Conservation (phyloP, 495 filamentous ascomycete species). For the Aspergillus cristatus region DNA sequence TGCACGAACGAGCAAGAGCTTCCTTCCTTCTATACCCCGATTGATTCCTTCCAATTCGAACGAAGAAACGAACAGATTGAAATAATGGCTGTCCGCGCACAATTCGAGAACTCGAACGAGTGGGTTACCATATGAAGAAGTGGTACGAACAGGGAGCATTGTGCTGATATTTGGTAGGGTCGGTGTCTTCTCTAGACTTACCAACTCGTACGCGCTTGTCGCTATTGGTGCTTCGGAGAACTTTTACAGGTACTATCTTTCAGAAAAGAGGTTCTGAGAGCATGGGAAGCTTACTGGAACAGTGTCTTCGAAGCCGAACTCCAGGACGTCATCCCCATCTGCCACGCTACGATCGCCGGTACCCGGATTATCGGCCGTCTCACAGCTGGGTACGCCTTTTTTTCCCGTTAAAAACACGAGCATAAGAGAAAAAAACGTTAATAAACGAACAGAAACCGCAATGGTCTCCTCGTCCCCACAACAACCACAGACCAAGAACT, state of each 20-base stretch:
- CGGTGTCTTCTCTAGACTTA: conserved; percentile 91
- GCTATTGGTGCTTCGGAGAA: conserved; percentile 94
- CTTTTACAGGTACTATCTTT: conserved; percentile 77
- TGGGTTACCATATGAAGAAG: conserved; percentile 41
- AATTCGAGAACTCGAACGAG: conserved; percentile 99
- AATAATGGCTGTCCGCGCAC: conserved; percentile 70
- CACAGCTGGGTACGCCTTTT: conserved; percentile 69
- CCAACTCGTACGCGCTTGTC: conserved; percentile 90
- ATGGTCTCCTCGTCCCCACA: conserved; percentile 92
- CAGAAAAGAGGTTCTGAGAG: no score
- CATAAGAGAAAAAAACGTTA: conserved; percentile 8
- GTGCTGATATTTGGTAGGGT: conserved; percentile 49
- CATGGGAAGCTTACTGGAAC: conserved; percentile 1
- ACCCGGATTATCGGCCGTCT: conserved; percentile 91
- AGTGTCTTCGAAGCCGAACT: conserved; percentile 93
- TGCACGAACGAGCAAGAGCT: no score
- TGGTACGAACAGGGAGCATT: no score
- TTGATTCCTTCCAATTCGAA: no score
- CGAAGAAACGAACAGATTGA: not conserved
- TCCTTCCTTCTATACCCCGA: no score
- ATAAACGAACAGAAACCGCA: conserved; percentile 60
- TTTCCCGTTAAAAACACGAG: conserved; percentile 2
- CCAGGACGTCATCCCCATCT: conserved; percentile 95
- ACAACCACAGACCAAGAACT: conserved; percentile 96
- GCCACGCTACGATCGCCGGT: conserved; percentile 93